Conservation (phyloP, 78 protist species). For the Planoprotostelium fungivorum region DNA sequence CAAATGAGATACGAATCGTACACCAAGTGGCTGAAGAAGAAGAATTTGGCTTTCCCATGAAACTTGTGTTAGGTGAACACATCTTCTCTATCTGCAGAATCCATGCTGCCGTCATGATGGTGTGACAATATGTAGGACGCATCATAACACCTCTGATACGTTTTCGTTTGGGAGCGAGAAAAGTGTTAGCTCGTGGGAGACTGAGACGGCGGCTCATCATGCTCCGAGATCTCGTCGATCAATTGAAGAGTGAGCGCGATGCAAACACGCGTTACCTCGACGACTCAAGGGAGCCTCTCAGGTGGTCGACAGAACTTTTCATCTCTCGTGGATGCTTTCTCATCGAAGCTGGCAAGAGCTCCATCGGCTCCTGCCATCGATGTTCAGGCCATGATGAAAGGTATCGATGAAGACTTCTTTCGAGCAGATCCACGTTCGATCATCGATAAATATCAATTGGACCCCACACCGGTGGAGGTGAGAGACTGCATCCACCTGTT, state of each 20-base stretch:
- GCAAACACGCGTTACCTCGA: no score
- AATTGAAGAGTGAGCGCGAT: not conserved
- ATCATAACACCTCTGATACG: not conserved
- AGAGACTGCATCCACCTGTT: no score
- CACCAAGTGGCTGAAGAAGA: not conserved
- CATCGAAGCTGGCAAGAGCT: not conserved
- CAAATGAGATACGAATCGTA: not conserved
- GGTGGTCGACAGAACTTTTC: not conserved
- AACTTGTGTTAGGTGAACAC: not conserved
- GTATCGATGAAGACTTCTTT: not conserved
- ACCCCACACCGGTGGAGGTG: not conserved
- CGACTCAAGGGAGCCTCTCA: no score
- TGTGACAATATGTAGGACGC: not conserved
- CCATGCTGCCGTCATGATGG: not conserved
- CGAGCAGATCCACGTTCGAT: not conserved
- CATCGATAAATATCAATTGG: not conserved
- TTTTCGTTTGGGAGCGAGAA: not conserved
- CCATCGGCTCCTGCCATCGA: not conserved
- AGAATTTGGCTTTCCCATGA: not conserved
- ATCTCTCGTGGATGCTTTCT: not conserved
- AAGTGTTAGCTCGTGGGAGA: not conserved
- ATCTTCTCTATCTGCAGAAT: not conserved
- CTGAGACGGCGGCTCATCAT: not conserved
- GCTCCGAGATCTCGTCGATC: not conserved
- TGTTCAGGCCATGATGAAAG: not conserved